These are phyloP conservation scores for Fusarium chuoi DNA, from an alignment of 2,329 filamentous ascomycete genomes.

Conservation along the genomic window DNA sequence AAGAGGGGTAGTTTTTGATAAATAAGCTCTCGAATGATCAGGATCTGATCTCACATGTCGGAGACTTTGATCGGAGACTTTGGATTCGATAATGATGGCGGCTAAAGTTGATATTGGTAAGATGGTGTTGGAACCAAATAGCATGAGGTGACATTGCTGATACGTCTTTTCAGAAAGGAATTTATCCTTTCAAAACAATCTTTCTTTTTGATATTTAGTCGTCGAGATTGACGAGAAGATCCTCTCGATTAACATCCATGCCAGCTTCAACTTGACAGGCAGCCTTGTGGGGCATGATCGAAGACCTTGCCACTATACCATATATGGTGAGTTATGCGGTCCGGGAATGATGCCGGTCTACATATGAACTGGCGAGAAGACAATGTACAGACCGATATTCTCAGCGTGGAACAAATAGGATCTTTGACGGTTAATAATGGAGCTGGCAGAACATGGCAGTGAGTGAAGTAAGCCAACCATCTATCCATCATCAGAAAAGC, in stretches of 20 bases:
- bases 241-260: neutral
- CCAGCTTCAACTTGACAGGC: neutral
- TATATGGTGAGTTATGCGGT: constrained; percentile 8
- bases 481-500: neutral
- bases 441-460: no score
- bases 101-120: neutral
- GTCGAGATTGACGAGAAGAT: neutral
- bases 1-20: neutral
- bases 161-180: neutral
- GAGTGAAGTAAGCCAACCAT: neutral
- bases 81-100: neutral
- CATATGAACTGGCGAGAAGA: neutral
- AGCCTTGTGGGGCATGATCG: constrained; percentile 2
- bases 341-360: constrained; percentile 10
- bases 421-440: neutral
- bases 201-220: neutral
- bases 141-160: neutral
- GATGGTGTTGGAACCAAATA: neutral
- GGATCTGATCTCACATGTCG: constrained; percentile 3
- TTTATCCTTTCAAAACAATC: neutral
- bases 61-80: neutral
- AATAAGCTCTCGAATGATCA: constrained; percentile 1
- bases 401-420: neutral
- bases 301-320: constrained; percentile 6
- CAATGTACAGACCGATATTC: neutral